phyloP scores from a whole-genome alignment of 495 filamentous ascomycete species.

The Penicillium goetzii region DNA sequence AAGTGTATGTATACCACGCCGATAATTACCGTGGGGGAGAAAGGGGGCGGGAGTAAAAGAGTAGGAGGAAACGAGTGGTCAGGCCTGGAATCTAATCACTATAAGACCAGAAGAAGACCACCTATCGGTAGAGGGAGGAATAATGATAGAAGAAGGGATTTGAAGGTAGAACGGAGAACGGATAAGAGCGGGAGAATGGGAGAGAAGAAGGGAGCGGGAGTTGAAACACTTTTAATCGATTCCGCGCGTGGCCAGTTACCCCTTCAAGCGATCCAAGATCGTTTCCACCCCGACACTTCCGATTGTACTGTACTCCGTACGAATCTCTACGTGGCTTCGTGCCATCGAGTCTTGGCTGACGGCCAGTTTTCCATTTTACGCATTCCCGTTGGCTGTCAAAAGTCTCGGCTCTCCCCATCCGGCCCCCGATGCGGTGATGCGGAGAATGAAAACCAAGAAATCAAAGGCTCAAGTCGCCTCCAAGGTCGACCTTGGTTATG shows the following conservation, averaged over 20 bases:
- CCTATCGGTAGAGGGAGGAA: background rate
- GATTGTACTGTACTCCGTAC: too few relatives aligned
- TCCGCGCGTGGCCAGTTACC: slow-evolving; percentile 27
- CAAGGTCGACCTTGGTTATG: background rate
- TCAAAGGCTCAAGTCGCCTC: slow-evolving; percentile 11
- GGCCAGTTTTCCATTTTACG: background rate
- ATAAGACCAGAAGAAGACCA: background rate
- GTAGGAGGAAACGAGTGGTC: background rate
- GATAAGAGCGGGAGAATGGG: background rate
- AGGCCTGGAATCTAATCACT: background rate
- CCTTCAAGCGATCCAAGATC: slow-evolving; percentile 12
- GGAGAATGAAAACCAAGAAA: slow-evolving; percentile 31
- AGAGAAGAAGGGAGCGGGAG: background rate
- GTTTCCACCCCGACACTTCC: slow-evolving; percentile 9
- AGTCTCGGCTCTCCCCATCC: slow-evolving; percentile 31
- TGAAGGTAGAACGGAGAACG: slow-evolving; percentile 3
- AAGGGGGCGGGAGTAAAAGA: background rate
- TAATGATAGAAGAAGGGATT: background rate
- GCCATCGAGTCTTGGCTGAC: slow-evolving; percentile 4
- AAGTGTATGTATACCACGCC: slow-evolving; percentile 15
- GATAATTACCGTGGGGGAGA: background rate
- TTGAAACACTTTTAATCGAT: slow-evolving; percentile 5
- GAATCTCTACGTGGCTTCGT: slow-evolving; percentile 2
- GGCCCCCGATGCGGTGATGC: too few relatives aligned
- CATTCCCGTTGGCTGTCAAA: slow-evolving; percentile 19